Conservation (phyloP, 305 asterid genomes). For the Fraxinus latifolia region DNA sequence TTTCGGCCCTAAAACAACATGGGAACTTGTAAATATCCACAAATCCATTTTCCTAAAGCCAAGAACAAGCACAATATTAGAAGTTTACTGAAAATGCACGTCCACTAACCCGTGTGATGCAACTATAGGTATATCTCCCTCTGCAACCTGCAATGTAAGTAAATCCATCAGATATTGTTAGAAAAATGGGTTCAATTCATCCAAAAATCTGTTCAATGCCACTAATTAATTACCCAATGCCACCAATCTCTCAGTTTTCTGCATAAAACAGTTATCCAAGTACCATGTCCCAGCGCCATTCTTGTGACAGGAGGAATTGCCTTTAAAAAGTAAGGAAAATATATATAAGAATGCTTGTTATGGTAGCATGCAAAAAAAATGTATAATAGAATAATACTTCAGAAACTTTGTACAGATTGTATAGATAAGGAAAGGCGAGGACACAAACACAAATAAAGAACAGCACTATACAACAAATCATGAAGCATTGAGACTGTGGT, state of each 20-base stretch:
- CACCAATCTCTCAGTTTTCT: slow-evolving; percentile 94
- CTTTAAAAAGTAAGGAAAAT: slow-evolving; percentile 30
- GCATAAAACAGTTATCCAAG: slow-evolving; percentile 94
- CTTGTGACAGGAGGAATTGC: slow-evolving; percentile 96
- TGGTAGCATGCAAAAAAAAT: neutral
- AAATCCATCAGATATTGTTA: slow-evolving; percentile 15
- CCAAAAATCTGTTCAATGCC: slow-evolving; percentile 10
- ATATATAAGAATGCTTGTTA: neutral
- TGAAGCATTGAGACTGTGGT: neutral
- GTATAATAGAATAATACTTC: neutral
- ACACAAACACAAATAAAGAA: neutral
- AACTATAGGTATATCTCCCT: slow-evolving; percentile 93
- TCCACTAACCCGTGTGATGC: slow-evolving; percentile 91
- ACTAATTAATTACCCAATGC: slow-evolving; percentile 78
- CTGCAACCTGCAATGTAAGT: slow-evolving; percentile 73
- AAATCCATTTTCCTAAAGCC: slow-evolving; percentile 6
- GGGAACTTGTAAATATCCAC: slow-evolving; percentile 18
- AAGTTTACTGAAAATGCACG: slow-evolving; percentile 14
- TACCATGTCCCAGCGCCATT: slow-evolving; percentile 80
- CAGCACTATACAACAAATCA: neutral
- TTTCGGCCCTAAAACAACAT: slow-evolving; percentile 63
- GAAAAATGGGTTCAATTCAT: slow-evolving; percentile 11
- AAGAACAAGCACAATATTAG: slow-evolving; percentile 13
- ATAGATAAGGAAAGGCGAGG: neutral
- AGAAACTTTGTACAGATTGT: neutral